phyloP scores from a whole-genome alignment of 1,284 basidiomycete species.

The Tilletia walkeri region DNA sequence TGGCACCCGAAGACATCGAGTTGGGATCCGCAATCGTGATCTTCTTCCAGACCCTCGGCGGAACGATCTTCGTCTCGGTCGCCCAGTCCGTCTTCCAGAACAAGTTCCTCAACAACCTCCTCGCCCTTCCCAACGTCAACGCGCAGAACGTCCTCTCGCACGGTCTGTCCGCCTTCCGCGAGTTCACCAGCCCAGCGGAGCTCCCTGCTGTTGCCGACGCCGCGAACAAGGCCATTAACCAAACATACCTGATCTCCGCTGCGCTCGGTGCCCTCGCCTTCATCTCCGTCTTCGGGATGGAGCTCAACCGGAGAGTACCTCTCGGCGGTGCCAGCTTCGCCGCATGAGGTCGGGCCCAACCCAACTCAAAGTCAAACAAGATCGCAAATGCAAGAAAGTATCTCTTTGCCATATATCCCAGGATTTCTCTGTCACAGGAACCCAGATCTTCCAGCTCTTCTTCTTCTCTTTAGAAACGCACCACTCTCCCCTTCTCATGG shows the following conservation, averaged over 20 bases:
- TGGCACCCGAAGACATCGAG: slow-evolving; percentile 31
- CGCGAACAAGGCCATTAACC: slow-evolving; percentile 32
- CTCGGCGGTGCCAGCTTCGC: slow-evolving; percentile 19
- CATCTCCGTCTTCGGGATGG: slow-evolving; percentile 32
- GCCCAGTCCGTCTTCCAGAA: slow-evolving; percentile 38
- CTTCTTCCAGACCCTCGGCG: slow-evolving; percentile 37
- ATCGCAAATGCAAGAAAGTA: not conserved
- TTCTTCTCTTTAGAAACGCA: too few species aligned
- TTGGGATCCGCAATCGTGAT: slow-evolving; percentile 35
- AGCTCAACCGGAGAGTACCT: slow-evolving; percentile 30
- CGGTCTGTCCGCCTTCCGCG: slow-evolving; percentile 32
- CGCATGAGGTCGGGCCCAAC: slow-evolving; percentile 1
- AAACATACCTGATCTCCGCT: slow-evolving; percentile 27
- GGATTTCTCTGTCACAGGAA: too few species aligned
- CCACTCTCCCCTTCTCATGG: too few species aligned
- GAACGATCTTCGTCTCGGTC: slow-evolving; percentile 31
- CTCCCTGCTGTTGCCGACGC: slow-evolving; percentile 25
- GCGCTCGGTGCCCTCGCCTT: slow-evolving; percentile 30
- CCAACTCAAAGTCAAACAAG: not conserved
- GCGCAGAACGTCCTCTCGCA: slow-evolving; percentile 26
- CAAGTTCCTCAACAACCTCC: slow-evolving; percentile 30
- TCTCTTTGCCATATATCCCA: too few species aligned
- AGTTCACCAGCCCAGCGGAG: slow-evolving; percentile 23
- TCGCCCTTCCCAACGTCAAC: slow-evolving; percentile 25
- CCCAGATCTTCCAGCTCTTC: too few species aligned